Evolutionary conservation across 352 stramenopile genomes (phyloP), one percentile per base, ranked within the genome.

Genomic region (Pythium inflatum): DNA sequence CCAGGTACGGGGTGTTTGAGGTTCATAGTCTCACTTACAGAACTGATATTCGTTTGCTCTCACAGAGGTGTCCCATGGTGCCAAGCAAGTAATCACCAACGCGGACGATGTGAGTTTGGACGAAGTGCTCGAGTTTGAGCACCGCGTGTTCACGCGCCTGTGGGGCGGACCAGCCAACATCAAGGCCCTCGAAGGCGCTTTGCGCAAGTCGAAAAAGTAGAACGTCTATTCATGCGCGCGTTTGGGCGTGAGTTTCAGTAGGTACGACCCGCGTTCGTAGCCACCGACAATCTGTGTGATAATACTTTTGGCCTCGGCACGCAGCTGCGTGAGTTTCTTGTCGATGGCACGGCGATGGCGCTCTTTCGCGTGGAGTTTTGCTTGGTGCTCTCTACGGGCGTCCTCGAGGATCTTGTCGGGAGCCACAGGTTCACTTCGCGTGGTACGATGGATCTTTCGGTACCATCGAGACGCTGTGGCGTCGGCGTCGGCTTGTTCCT

Each of bases 91-190:
- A n/a, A 83, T 94, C 45, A 85, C 85, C 25, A 79, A 73, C 50
- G 83, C 83, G 5, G 87, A 94, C 48, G 86, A 94, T 31, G 78
- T 92, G 25, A 86, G 73, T 57, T 64, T 92, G 11, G 76, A 90
- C 48, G 76, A 81, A 30, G 71, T 91, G 27, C 70, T 90, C 20
- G 81, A 73, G 25, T 85, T 81, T 40, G 87, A 94, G 51, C 83
- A 89, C 28, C 68, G 76, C 16, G 74, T 92, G 5, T 94, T 94
- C 64, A 81, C 76, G 36, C 78, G 76, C 13, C 71, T 94, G 18
- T 94, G 87, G 87, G 87, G 85, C 20, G 87, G 87, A 9, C 83
- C 85, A n/a, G 77, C 82, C 18, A 94, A 94, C 61, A 67, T 92
- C 12, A 70, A 81, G n/a, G 87, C 87, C 1, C 71, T 94, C 5